Base-by-base conservation (phyloP, 139 green algal genomes). In the Marvania coccoides region DNA sequence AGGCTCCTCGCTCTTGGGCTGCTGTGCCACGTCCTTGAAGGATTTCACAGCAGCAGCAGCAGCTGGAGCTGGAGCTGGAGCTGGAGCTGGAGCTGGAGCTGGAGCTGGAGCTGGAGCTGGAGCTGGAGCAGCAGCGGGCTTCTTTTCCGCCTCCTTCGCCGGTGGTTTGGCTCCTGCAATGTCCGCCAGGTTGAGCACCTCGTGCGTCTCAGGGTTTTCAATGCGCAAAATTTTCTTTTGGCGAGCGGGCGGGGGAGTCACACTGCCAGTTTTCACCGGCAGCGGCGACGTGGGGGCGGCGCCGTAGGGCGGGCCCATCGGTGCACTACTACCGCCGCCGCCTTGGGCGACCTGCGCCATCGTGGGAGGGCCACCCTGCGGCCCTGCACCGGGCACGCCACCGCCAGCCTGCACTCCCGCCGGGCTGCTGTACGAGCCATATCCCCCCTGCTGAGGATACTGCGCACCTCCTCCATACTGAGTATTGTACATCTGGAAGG, bases 181-280 rank as follows among this genome's bases (percentile, higher is more conserved):
- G 12, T 71, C 51, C 1, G 47, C 47, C 9, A 76, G 48, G 35
- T 76, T 48, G 33, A 76, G 33, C 40, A 40, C 53, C 53, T 71
- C 38, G 28, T 76, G 69, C 7, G 69, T 76, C 19, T 61, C 29
- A 14, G 69, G 69, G 37, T 76, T 53, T 38, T 76, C 69, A 33
- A 76, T 59, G 19, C 53, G 26, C 51, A 76, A 47, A 39, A 76
- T 71, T 48, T 67, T 76, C 42, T 39, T 65, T 19, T 58, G 28
- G 14, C 64, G 28, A 28, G 30, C 35, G 19, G 31, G 58, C 9
- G 45, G 45, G 6, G 67, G 51, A 0, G 47, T 55, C 0, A 42
- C 13, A 5, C 8, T 31, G 5, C 30, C 19, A n/a, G 56, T 13
- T 37, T 58, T 55, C 13, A 13, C 14, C 53, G 19, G 36, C 28